A percentile compares a stretch with the other conserved stretches of the same genome.
Conservation (phyloP, 192 early-diverging fungal genomes). For the Helicostylum pulchrum region DNA sequence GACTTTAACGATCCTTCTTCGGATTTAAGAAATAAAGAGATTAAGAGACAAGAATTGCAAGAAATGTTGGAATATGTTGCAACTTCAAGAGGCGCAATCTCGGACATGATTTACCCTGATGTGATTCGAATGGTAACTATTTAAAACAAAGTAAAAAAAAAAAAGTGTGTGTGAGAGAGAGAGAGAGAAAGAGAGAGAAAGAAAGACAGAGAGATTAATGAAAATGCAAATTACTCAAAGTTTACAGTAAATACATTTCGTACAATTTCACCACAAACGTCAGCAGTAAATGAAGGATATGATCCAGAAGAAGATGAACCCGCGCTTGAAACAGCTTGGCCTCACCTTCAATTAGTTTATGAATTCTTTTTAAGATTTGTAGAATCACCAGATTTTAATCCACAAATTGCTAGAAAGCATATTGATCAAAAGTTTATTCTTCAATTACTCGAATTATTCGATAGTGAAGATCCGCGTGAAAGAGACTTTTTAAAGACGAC, state of each 20-base stretch:
- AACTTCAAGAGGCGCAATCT: constrained; percentile 84
- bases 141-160: neutral
- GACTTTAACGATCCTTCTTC: constrained; percentile 92
- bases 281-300: constrained; percentile 77
- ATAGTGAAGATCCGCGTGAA: constrained; percentile 98
- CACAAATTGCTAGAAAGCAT: constrained; percentile 94
- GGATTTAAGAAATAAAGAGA: constrained; percentile 92
- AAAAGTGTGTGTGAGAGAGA: neutral
- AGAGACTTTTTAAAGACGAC: constrained; percentile 98
- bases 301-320: constrained; percentile 99
- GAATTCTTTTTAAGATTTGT: constrained; percentile 98
- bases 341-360: constrained; percentile 97
- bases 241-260: constrained; percentile 94
- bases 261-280: constrained; percentile 94
- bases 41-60: constrained; percentile 86
- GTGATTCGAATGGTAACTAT: constrained; percentile 88
- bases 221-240: constrained; percentile 38
- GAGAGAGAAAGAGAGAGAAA: neutral
- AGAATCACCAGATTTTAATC: constrained; percentile 97
- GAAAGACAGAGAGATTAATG: neutral
- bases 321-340: constrained; percentile 95
- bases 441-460: constrained; percentile 94
- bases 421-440: constrained; percentile 96
- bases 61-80: constrained; percentile 95
- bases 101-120: constrained; percentile 88